phyloP scores from a whole-genome alignment of 2,329 filamentous ascomycete species.

The Pyrenochaeta sp. region DNA sequence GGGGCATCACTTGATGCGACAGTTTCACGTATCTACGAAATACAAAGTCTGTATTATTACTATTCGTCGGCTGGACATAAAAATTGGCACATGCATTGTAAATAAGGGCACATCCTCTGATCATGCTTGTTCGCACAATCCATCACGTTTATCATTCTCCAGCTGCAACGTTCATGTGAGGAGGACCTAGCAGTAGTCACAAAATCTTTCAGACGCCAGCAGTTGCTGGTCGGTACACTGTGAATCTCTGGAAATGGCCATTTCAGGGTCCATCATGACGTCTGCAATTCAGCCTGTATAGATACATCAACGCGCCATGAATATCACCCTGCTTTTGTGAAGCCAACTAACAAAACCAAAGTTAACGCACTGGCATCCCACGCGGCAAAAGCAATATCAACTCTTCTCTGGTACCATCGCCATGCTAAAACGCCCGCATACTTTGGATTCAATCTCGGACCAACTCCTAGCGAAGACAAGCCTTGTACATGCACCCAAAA shows the following conservation, averaged over 20 bases:
- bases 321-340: background rate
- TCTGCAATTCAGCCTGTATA: constrained; percentile 11
- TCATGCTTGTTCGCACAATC: background rate
- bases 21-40: constrained; percentile 1
- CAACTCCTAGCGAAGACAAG: constrained; percentile 20
- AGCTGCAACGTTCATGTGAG: background rate
- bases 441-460: constrained; percentile 12
- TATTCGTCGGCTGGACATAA: constrained; percentile 8
- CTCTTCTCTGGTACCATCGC: background rate
- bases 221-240: background rate
- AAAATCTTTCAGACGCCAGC: too few species aligned
- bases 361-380: background rate
- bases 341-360: background rate
- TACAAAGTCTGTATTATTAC: constrained; percentile 24
- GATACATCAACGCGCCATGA: background rate
- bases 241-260: background rate
- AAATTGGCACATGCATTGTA: constrained; percentile 10
- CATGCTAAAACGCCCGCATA: constrained; percentile 2
- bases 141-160: background rate
- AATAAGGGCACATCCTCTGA: background rate
- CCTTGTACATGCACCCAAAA: constrained; percentile 21
- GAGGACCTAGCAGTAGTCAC: too few species aligned
- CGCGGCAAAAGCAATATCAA: background rate
- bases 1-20: constrained; percentile 5
- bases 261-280: constrained; percentile 33